Conservation (phyloP, 345 rosid genomes). For the Corchorus capsularis region DNA sequence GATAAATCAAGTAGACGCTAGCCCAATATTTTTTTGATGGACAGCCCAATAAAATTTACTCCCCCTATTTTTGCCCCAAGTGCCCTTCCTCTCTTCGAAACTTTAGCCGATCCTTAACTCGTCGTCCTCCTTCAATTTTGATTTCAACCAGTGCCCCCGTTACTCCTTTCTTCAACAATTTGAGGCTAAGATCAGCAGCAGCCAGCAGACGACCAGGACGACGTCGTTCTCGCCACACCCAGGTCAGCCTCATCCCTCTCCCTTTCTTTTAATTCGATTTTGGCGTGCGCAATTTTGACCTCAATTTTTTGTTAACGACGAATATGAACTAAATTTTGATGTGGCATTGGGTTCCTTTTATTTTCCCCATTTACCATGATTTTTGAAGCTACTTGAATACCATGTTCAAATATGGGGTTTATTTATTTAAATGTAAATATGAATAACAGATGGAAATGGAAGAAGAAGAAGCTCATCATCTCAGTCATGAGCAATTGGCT, state of each 20-base stretch:
- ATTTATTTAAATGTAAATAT: background rate
- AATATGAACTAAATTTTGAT: background rate
- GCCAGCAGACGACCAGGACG: background rate
- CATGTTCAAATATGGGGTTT: background rate
- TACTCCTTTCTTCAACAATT: background rate
- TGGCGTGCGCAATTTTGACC: background rate
- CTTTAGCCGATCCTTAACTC: background rate
- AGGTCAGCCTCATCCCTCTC: constrained; percentile 3
- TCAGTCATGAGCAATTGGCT: constrained; percentile 34
- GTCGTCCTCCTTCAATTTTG: background rate
- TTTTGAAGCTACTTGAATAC: background rate
- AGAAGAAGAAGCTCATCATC: constrained; percentile 33
- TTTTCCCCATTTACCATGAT: background rate
- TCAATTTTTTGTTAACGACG: background rate
- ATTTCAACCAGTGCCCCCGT: background rate
- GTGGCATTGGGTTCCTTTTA: background rate
- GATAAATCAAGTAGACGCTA: background rate
- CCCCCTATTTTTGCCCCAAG: background rate
- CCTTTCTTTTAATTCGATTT: background rate
- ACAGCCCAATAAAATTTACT: background rate
- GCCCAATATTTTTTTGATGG: too few species aligned
- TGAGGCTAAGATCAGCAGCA: background rate
- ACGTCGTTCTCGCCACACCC: background rate
- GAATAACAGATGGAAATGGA: constrained; percentile 43
- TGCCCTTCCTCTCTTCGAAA: background rate